Evolutionary conservation across 2,329 filamentous ascomycete species (phyloP), one percentile per base, ranked within the genome.

Genomic region (Penicillium griseofulvum): DNA sequence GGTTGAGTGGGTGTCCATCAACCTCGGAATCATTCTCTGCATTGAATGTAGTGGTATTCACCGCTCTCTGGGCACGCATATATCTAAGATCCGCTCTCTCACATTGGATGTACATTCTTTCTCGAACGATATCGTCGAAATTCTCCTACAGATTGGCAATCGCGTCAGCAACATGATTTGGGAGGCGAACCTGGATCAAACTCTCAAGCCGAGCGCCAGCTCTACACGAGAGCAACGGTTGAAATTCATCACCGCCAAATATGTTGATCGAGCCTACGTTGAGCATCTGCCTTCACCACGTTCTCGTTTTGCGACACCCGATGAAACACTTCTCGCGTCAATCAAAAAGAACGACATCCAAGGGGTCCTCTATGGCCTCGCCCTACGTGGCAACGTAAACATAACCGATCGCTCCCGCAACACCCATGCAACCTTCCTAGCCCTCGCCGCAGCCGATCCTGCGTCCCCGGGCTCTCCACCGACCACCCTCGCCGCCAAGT

Each of bases 1-100:
- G 77, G 92, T 96, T 22, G 94, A 99, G 74, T 99, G 94, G 94
- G 94, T 97, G 28, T 97, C 94, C 0, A 96, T 99, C 75, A 99
- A 99, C 67, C 81, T 99, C 5, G 94, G 90, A 43, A 96, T 99
- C 56, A 87, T 99, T 51, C 83, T 99, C 19, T 99, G 94, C 76
- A 97, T 97, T 70, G 93, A 99, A 74, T 99, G 94, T 76, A 96
- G 92, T 70, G 94, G 94, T 60, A 97, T 99, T 58, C 94, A 99
- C 74, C 87, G 94, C 39, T 97, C 93, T 1, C 82, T 99, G 4
- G 94, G 94, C 12, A 99, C 94, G 1, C 94, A 99, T 73, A 97
- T 99, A 69, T 96, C 91, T 74, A 99, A 99, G 77, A 86, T 99
- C 38, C 89, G 94, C 51, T 97, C 94, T 12, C 82, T 99, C 39